phyloP scores from a whole-genome alignment of 169 alveolate genomes.

The Eimeria falciformis region DNA sequence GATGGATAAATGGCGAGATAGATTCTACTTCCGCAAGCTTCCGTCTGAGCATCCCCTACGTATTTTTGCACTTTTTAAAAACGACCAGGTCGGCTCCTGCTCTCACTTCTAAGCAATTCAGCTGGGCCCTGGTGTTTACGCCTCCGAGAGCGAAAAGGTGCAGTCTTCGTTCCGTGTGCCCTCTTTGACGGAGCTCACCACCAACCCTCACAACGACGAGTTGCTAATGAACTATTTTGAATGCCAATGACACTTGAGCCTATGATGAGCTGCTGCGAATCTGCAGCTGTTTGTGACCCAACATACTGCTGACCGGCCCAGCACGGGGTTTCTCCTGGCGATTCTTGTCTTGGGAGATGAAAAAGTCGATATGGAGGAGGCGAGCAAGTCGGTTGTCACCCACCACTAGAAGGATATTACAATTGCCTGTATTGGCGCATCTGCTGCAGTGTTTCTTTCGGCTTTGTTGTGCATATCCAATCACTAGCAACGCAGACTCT shows the following conservation, averaged over 20 bases:
- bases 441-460: not conserved
- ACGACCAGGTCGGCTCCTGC: slow-evolving; percentile 43
- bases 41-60: slow-evolving; percentile 67
- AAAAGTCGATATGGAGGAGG: slow-evolving; percentile 67
- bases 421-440: too few species aligned
- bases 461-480: not conserved
- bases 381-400: slow-evolving; percentile 68
- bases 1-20: slow-evolving; percentile 63
- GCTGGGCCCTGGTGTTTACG: not conserved
- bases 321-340: slow-evolving; percentile 63
- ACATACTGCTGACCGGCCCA: slow-evolving; percentile 5
- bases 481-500: not conserved
- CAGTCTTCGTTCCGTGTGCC: not conserved
- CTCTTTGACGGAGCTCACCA: not conserved
- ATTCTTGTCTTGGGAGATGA: slow-evolving; percentile 76
- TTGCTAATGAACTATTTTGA: too few species aligned
- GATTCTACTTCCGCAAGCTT: slow-evolving; percentile 34
- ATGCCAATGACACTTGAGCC: too few species aligned
- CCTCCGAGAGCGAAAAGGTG: not conserved
- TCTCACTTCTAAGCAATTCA: not conserved
- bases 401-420: not conserved
- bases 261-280: not conserved
- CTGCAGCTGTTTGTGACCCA: slow-evolving; percentile 73
- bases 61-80: slow-evolving; percentile 66
- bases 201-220: not conserved